Conservation (phyloP, 2,329 filamentous ascomycete species). For the Fusarium scirpi region DNA sequence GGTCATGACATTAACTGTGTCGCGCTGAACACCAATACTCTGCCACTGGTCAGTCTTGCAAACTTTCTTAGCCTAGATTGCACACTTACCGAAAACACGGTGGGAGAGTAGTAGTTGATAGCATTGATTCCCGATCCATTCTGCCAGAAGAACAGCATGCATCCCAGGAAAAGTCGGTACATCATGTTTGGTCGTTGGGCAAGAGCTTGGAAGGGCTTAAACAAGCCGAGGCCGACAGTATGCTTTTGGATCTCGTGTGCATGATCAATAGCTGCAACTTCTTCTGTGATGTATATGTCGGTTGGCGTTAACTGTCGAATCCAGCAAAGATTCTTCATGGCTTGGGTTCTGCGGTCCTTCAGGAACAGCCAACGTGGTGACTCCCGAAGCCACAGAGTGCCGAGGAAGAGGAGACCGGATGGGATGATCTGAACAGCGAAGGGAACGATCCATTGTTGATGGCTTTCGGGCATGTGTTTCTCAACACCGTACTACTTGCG, state of each 20-base stretch:
- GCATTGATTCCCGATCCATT: slow-evolving; percentile 66
- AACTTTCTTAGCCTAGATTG: accelerated
- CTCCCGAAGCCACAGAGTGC: slow-evolving; percentile 63
- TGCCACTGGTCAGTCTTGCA: background rate
- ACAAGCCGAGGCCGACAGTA: slow-evolving; percentile 63
- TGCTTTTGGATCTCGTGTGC: slow-evolving; percentile 68
- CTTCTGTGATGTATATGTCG: slow-evolving; percentile 57
- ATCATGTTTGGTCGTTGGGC: slow-evolving; percentile 58
- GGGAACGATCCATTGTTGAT: slow-evolving; percentile 60
- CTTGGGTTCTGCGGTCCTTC: slow-evolving; percentile 63
- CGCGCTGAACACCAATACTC: slow-evolving; percentile 21
- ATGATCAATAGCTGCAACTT: slow-evolving; percentile 37
- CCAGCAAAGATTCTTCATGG: slow-evolving; percentile 64
- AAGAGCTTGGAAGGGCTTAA: slow-evolving; percentile 41
- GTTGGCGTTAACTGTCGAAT: slow-evolving; percentile 62
- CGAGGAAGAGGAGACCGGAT: slow-evolving; percentile 62
- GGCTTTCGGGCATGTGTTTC: slow-evolving; percentile 36
- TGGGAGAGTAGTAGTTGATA: slow-evolving; percentile 44
- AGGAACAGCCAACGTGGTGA: slow-evolving; percentile 71
- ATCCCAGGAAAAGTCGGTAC: slow-evolving; percentile 72
- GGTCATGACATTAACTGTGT: slow-evolving; percentile 63
- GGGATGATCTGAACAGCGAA: slow-evolving; percentile 68
- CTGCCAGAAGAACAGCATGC: slow-evolving; percentile 75
- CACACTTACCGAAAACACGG: slow-evolving; percentile 33
- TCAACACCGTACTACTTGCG: slow-evolving; percentile 26